These are phyloP conservation scores for Microbotryomycetes sp. DNA, from an alignment of 1,284 basidiomycete genomes.

Conservation along the genomic window DNA sequence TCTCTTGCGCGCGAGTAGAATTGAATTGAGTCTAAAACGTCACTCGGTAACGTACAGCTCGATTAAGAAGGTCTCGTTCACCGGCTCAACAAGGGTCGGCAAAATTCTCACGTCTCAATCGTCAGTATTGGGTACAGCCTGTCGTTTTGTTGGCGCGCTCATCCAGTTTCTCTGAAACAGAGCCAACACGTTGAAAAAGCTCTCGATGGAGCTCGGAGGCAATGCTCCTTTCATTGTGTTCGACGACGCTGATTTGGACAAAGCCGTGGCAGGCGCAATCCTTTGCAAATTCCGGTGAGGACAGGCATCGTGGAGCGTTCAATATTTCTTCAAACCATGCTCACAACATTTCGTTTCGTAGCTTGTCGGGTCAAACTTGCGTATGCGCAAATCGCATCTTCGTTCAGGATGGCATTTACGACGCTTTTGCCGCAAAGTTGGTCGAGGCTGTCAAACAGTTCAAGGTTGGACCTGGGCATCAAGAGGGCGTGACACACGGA, in stretches of 20 bases:
- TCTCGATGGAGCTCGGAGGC: conserved; percentile 49
- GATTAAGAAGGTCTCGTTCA: conserved; percentile 76
- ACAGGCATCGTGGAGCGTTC: not conserved
- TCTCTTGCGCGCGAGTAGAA: not conserved
- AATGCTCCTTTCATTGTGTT: conserved; percentile 96
- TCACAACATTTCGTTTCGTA: not conserved
- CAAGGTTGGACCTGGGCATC: conserved; percentile 79
- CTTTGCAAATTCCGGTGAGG: conserved; percentile 68
- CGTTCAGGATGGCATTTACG: conserved; percentile 58
- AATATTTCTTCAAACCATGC: not conserved
- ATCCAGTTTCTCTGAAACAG: too few species aligned
- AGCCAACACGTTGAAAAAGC: not conserved
- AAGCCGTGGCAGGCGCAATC: conserved; percentile 62
- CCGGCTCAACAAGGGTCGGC: conserved; percentile 74
- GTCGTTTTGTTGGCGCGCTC: too few species aligned
- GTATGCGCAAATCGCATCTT: conserved; percentile 37
- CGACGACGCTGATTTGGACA: conserved; percentile 88
- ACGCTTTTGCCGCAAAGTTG: conserved; percentile 74
- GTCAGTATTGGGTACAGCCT: too few species aligned
- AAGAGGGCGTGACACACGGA: conserved; percentile 70
- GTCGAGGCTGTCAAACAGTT: conserved; percentile 78
- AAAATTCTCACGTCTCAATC: conserved; percentile 63
- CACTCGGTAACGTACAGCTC: not conserved
- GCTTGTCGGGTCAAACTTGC: conserved; percentile 64
- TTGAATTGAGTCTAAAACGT: too few species aligned